These are phyloP conservation scores for Penstemon barbatus DNA, from an alignment of 257 asterid species.

Conservation along the genomic window DNA sequence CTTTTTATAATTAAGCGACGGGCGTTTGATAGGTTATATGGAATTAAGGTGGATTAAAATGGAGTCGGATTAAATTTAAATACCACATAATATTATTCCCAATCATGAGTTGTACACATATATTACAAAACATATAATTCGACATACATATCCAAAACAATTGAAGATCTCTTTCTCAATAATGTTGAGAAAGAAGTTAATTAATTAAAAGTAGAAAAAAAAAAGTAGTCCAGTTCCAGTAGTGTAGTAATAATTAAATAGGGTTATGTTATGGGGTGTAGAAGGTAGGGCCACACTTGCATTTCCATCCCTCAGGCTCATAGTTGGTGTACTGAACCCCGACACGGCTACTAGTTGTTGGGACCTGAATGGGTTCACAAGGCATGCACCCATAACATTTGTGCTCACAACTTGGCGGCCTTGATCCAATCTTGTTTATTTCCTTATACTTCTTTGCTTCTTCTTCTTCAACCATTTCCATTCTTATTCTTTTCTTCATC, in stretches of 20 bases:
- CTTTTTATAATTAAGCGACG: too few relatives aligned
- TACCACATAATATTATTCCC: background rate
- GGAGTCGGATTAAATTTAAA: background rate
- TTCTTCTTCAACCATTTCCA: slow-evolving; percentile 9
- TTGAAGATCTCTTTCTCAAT: too few relatives aligned
- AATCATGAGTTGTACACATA: background rate
- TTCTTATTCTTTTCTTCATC: background rate
- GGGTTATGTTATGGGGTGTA: slow-evolving; percentile 56
- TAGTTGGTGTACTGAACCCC: slow-evolving; percentile 77
- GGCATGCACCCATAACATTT: slow-evolving; percentile 89
- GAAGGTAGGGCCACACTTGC: slow-evolving; percentile 86
- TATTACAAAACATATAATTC: too few relatives aligned
- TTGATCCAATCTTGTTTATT: slow-evolving; percentile 59
- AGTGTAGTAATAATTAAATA: too few relatives aligned
- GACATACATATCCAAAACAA: too few relatives aligned
- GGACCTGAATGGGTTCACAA: slow-evolving; percentile 85
- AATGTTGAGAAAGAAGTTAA: too few relatives aligned
- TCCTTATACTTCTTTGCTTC: slow-evolving; percentile 25
- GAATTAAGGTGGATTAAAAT: too few relatives aligned
- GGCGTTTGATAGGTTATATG: too few relatives aligned
- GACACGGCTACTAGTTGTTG: slow-evolving; percentile 44
- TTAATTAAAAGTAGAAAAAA: too few relatives aligned
- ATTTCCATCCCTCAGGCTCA: slow-evolving; percentile 95
- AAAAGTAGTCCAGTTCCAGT: too few relatives aligned
- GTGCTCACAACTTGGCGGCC: slow-evolving; percentile 80